Evolutionary conservation across 2,329 filamentous ascomycete species (phyloP).

Genomic region (Fusarium torulosum): DNA sequence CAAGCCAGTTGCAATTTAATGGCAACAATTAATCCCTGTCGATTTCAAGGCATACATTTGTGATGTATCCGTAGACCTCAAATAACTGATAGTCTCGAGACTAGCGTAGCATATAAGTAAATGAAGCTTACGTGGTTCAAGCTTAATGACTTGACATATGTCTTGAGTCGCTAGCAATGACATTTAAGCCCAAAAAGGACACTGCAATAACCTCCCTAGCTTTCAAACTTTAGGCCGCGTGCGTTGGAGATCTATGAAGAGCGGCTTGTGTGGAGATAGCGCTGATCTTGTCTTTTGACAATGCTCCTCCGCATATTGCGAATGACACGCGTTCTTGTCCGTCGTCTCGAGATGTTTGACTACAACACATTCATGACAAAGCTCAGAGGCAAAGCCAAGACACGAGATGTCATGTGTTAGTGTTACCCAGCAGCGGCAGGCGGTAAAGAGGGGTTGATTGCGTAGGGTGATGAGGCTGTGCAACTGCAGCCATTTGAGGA

Average conservation of each 20-base stretch:
- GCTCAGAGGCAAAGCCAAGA: slow-evolving; percentile 30
- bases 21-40: not conserved
- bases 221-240: slow-evolving; percentile 8
- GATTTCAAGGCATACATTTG: not conserved
- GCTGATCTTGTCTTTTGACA: slow-evolving; percentile 9
- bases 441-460: slow-evolving; percentile 45
- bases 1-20: not conserved
- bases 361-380: slow-evolving; percentile 12
- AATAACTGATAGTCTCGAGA: not conserved
- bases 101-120: not conserved
- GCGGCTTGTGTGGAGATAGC: slow-evolving; percentile 10
- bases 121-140: slow-evolving; percentile 12
- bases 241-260: slow-evolving; percentile 12
- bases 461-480: slow-evolving; percentile 49
- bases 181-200: not conserved
- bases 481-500: slow-evolving; percentile 33
- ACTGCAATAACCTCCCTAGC: not conserved
- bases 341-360: not conserved
- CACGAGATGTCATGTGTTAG: slow-evolving; percentile 34
- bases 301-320: not conserved
- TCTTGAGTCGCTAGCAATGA: not conserved
- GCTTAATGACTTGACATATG: not conserved
- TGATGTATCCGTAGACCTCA: not conserved
- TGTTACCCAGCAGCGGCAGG: slow-evolving; percentile 4
- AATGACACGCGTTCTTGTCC: slow-evolving; percentile 23